Evolutionary conservation across 495 filamentous ascomycete genomes (phyloP).

Genomic region (Neurospora intermedia): DNA sequence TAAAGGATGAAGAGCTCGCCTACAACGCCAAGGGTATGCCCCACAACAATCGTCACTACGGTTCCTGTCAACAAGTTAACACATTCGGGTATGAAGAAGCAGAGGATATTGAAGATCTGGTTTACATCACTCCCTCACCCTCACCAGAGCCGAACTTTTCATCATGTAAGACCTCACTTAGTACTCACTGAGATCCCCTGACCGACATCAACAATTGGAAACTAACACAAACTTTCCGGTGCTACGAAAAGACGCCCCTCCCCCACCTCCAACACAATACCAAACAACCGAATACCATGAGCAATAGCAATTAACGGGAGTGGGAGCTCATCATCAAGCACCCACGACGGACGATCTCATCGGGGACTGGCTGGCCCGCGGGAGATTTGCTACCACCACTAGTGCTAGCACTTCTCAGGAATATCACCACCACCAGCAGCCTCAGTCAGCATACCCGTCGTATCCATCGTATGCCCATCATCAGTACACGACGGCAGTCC

Average conservation of each 20-base stretch:
- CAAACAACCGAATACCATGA: background rate
- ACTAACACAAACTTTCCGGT: background rate
- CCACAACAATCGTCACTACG: background rate
- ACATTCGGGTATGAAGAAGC: background rate
- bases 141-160: conserved; percentile 2
- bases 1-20: conserved; percentile 9
- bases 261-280: background rate
- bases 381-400: background rate
- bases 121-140: conserved; percentile 17
- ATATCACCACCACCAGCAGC: background rate
- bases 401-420: background rate
- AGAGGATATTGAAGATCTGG: conserved; percentile 19
- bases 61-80: background rate
- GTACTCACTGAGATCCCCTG: background rate
- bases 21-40: conserved; percentile 1
- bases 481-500: background rate
- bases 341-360: background rate
- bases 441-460: background rate
- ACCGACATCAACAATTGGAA: background rate
- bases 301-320: background rate
- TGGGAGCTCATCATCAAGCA: background rate
- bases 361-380: background rate
- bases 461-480: background rate
- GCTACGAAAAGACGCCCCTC: background rate
- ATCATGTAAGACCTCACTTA: conserved; percentile 4